Base-by-base conservation (phyloP, 768 basidiomycete species). In the Termitomyces eurrhizus region DNA sequence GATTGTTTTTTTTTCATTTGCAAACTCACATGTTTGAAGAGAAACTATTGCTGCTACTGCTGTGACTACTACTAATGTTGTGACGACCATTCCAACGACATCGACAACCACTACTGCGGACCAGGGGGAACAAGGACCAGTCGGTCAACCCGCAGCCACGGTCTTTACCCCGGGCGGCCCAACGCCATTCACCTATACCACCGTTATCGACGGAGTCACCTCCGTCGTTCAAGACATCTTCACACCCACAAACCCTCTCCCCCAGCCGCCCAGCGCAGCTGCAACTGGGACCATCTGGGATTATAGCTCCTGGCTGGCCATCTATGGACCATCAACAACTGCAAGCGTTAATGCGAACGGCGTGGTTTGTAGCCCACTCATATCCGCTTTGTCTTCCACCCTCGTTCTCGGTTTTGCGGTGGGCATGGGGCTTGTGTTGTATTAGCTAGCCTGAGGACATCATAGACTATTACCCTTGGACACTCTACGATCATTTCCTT, bases 121-220 rank as follows among this genome's bases (percentile, higher is more conserved):
- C 33, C 68, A 44, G 18, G 67, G 69, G 2, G 74, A 78, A 63
- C 76, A 73, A 59, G 85, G 84, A 0, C 84, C 86, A 3, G 87
- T 89, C 0, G 88, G 80, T 7, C 79, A 81, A 63, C 84, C 85
- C 26, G 76, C 67, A 3, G 35, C 80, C 5, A 74, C 72, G 29
- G 71, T 69, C 2, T 70, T 64, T 24, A 67, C 72, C 2, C 74
- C 82, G 36, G 78, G 79, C 7, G 83, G 78, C 2, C 77, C 78
- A 33, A 84, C 80, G 0, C 80, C 81, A 0, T 85, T 75, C 66
- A 69, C 69, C 1, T 84, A 83, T 62, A 83, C 82, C 35, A 85
- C 83, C 0, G 73, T 78, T 41, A 64, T 79, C 32, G 65, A 69
- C 56, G 78, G 78, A 32, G 73, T 71, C 29, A 74, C 75, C 2